Evolutionary conservation across 78 protist genomes (phyloP), one percentile per base, ranked within the genome.

Genomic region (Dictyostelium purpureum): DNA sequence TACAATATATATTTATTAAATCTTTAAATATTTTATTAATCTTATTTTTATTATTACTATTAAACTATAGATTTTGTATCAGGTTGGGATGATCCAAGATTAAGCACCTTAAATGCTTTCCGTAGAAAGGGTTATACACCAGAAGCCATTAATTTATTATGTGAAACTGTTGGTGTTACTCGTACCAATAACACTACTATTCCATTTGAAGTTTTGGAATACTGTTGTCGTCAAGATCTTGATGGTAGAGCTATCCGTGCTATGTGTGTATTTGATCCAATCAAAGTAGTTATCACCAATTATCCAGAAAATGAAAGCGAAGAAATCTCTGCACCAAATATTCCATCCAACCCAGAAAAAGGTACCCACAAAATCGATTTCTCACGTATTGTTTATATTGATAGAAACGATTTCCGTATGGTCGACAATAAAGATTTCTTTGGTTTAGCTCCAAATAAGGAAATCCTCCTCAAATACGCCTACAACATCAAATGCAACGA

Each of bases 81-180:
- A 28, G 99, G 99, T 28, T 99, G 99, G 99, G 99, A 99, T 79
- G 99, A 99, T 85, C 99, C 99, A 21, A 95, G 99, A 24, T 88
- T 99, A 33, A 94, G 80, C 38, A 99, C 99, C 38, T 49, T 97
- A 73, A 45, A 71, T 33, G 98, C 98, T 14, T 77, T 98, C 77
- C 88, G 99, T 38, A 52, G 99, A 19, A 81, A 99, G 31, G 99
- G 99, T 54, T 97, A 78, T 95, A 79, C 99, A 10, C 98, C 99
- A 28, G 95, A 73, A 26, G 93, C 97, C 10, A 90, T 99, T 69
- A 95, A 97, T 87, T 21, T 2, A 4, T 94, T 99, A 63, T 98
- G 99, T 88, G 98, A 97, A 12, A 31, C 28, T 1, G 88, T 97
- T 40, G 99, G 99, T 66, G 97, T 98, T 66, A 96, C 99, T 6